Evolutionary conservation across 345 rosid species (phyloP).

Genomic region (Eutrema heterophyllum): DNA sequence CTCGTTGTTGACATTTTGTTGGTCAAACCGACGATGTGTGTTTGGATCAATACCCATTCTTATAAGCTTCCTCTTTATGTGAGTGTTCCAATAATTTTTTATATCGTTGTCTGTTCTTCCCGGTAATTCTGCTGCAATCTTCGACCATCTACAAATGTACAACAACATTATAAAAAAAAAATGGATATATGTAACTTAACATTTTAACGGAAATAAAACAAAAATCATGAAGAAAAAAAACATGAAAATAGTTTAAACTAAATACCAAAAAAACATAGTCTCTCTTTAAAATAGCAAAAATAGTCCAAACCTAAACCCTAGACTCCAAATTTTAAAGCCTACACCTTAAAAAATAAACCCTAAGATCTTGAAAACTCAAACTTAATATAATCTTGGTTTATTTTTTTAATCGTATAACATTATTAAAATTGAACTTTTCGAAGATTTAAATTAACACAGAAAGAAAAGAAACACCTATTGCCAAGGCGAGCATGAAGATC

Average conservation of each 20-base stretch:
- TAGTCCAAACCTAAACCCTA: too few species aligned
- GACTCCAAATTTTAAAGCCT: too few species aligned
- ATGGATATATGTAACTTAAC: too few species aligned
- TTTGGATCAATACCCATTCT: constrained; percentile 77
- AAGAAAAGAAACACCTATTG: constrained; percentile 41
- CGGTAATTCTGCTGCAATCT: constrained; percentile 67
- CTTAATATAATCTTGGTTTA: too few species aligned
- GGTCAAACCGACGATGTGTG: constrained; percentile 39
- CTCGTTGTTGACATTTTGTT: constrained; percentile 11
- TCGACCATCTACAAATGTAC: constrained; percentile 57
- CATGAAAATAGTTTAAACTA: too few species aligned
- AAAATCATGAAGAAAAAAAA: too few species aligned
- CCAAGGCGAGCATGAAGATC: constrained; percentile 73
- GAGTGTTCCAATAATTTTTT: constrained; percentile 83
- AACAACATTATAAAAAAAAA: background rate
- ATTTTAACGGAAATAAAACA: background rate
- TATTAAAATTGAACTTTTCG: too few species aligned
- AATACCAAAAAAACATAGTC: too few species aligned
- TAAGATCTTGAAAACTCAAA: too few species aligned
- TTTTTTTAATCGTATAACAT: background rate
- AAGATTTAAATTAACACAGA: background rate
- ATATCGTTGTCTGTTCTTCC: constrained; percentile 92
- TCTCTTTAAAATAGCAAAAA: too few species aligned
- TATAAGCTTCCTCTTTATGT: constrained; percentile 70
- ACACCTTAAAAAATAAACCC: too few species aligned